A percentile compares a stretch with the other conserved stretches of the same genome.
phyloP scores from a whole-genome alignment of 148 eudicot species.

The Chenopodium suecicum region DNA sequence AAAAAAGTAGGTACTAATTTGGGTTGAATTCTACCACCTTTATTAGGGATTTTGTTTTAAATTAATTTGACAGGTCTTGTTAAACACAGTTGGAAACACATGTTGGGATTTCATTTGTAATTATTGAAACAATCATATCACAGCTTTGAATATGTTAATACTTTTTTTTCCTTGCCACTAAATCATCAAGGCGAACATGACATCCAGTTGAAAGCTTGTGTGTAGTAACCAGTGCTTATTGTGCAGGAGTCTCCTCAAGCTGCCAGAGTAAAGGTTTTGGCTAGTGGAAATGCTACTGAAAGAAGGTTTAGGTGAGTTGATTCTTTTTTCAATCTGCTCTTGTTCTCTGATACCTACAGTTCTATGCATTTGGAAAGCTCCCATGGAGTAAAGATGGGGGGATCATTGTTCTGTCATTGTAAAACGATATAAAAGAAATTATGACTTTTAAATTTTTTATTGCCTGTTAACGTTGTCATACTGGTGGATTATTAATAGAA shows the following conservation, averaged over 20 bases:
- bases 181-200: not conserved
- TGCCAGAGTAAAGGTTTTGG: conserved; percentile 94
- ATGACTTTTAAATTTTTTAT: not conserved
- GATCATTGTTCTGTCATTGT: not conserved
- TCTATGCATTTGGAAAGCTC: not conserved
- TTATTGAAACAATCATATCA: not conserved
- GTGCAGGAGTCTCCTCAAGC: conserved; percentile 98
- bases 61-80: not conserved
- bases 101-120: not conserved
- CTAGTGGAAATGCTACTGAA: conserved; percentile 97
- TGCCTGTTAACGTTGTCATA: not conserved
- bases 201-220: conserved; percentile 1
- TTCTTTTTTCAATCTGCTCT: not conserved
- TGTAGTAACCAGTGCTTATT: not conserved
- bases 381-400: not conserved
- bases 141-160: not conserved
- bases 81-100: not conserved
- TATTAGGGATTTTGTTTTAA: not conserved
- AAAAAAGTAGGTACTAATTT: not conserved
- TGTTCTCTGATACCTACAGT: not conserved
- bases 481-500: not conserved
- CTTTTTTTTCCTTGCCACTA: not conserved
- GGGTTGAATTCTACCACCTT: not conserved
- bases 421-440: not conserved
- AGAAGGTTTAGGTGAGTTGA: conserved; percentile 79